These are phyloP conservation scores for Ophiostoma pallidulum DNA, from an alignment of 2,329 filamentous ascomycete genomes.

Conservation along the genomic window DNA sequence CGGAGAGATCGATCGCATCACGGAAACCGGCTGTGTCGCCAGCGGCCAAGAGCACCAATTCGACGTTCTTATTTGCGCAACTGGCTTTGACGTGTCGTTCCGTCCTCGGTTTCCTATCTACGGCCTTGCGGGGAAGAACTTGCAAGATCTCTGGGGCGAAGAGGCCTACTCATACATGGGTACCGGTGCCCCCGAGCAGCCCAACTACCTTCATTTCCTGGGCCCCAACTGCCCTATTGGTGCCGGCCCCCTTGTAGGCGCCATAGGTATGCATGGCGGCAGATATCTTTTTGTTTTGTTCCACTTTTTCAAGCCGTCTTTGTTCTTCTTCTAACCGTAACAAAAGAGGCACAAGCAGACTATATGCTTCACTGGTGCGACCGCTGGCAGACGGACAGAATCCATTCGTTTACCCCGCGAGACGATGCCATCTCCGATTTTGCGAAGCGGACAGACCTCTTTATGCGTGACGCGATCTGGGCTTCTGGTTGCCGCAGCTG, in stretches of 20 bases:
- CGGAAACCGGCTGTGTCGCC: constrained; percentile 36
- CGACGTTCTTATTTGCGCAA: constrained; percentile 48
- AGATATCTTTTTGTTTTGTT: too few species aligned
- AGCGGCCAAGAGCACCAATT: constrained; percentile 38
- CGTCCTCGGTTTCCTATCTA: constrained; percentile 40
- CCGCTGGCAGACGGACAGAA: not conserved
- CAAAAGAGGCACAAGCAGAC: not conserved
- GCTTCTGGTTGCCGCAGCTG: constrained; percentile 33
- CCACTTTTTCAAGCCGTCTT: too few species aligned
- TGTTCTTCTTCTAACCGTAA: too few species aligned
- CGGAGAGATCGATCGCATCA: constrained; percentile 33
- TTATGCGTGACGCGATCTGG: constrained; percentile 35
- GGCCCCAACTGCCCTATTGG: not conserved
- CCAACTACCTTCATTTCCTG: constrained; percentile 1
- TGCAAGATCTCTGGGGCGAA: not conserved
- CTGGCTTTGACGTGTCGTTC: constrained; percentile 46
- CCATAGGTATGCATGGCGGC: constrained; percentile 15
- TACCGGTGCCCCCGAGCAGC: not conserved
- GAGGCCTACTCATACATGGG: not conserved
- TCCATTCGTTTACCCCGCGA: not conserved
- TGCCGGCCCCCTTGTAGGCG: constrained; percentile 1
- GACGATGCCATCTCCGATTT: constrained; percentile 31
- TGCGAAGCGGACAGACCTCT: constrained; percentile 30
- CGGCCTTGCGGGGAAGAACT: constrained; percentile 22
- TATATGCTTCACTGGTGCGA: not conserved